phyloP scores from a whole-genome alignment of 2,329 filamentous ascomycete genomes.

The Colletotrichum tropicicola region DNA sequence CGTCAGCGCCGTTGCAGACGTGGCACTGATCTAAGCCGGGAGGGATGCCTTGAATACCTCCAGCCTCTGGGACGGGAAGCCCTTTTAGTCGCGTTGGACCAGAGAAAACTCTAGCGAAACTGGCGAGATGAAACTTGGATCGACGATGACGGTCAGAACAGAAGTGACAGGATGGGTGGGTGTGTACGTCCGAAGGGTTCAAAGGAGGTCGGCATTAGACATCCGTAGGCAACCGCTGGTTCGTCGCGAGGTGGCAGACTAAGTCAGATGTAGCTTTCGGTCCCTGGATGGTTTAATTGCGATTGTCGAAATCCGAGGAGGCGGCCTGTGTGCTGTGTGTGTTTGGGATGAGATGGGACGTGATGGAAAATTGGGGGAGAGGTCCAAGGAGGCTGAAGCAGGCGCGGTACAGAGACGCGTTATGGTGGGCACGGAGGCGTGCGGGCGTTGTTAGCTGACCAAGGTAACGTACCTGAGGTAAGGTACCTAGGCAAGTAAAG shows the following conservation, averaged over 20 bases:
- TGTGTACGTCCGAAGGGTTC: no score
- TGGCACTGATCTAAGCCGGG: not conserved
- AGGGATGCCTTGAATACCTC: not conserved
- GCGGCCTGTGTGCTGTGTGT: not conserved
- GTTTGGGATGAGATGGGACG: not conserved
- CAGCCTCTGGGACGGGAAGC: not conserved
- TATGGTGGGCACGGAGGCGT: no score
- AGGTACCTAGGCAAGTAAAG: no score
- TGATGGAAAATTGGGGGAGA: not conserved
- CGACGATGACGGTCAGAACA: no score
- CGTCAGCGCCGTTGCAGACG: not conserved
- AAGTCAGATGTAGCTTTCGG: not conserved
- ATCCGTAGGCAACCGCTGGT: no score
- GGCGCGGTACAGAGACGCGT: no score
- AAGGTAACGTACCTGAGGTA: no score
- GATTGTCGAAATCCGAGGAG: not conserved
- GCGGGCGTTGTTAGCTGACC: no score
- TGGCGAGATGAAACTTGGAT: not conserved
- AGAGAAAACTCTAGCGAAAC: not conserved
- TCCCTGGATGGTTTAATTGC: slow-evolving; percentile 8
- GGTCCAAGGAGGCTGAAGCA: no score
- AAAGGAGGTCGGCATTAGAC: no score
- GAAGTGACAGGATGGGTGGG: no score
- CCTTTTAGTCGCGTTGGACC: not conserved
- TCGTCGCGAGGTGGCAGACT: no score